Conservation (phyloP, 306 rosid species). For the Elaeagnus macrophylla region DNA sequence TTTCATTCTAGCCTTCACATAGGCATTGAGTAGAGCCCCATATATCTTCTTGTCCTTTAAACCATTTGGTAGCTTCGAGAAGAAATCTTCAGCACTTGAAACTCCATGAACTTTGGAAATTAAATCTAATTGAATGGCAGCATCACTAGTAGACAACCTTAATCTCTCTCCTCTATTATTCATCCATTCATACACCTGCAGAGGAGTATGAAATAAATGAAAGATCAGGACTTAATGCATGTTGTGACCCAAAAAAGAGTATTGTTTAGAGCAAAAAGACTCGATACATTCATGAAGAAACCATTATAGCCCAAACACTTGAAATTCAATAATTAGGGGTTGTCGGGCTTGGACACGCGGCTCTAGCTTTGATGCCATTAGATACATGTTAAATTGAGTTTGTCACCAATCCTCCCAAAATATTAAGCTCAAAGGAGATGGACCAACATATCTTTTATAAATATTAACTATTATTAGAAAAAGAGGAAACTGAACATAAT, state of each 20-base stretch:
- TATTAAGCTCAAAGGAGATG: too few relatives aligned
- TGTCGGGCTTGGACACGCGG: too few relatives aligned
- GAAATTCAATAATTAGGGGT: too few relatives aligned
- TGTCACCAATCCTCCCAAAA: too few relatives aligned
- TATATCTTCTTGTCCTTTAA: constrained; percentile 61
- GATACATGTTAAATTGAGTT: too few relatives aligned
- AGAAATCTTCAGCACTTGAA: constrained; percentile 65
- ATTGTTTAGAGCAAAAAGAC: neutral
- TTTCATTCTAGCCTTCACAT: constrained; percentile 43
- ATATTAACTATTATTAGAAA: too few relatives aligned
- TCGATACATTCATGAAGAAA: too few relatives aligned
- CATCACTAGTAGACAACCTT: constrained; percentile 62
- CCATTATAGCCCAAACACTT: too few relatives aligned
- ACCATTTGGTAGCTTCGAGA: constrained; percentile 39
- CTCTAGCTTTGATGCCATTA: too few relatives aligned
- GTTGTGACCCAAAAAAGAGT: neutral
- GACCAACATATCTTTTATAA: too few relatives aligned
- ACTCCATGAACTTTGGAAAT: constrained; percentile 67
- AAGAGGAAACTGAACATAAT: too few relatives aligned
- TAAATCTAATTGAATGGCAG: constrained; percentile 83
- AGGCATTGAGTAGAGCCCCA: constrained; percentile 82
- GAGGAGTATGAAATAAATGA: constrained; percentile 3
- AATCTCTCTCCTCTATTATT: constrained; percentile 72
- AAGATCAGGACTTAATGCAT: neutral
- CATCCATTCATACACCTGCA: constrained; percentile 92